Evolutionary conservation across 148 eudicot species (phyloP).

Genomic region (Fagopyrum homotropicum): DNA sequence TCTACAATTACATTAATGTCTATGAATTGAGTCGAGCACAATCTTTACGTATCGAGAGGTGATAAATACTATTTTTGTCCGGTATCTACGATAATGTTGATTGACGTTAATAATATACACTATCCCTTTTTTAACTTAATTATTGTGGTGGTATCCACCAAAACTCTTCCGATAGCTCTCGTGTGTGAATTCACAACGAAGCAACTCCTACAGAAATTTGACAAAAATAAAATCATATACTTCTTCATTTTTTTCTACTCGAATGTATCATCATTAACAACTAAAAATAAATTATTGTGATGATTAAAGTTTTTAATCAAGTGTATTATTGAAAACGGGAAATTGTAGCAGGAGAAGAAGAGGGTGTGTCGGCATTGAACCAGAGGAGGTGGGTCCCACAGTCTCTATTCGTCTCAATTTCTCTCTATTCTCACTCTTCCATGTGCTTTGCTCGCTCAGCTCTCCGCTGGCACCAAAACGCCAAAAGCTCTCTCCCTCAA

Average conservation of each 20-base stretch:
- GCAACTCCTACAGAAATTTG: neutral
- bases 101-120: too few species aligned
- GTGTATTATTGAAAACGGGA: neutral
- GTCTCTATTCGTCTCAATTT: neutral
- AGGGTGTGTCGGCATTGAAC: conserved; percentile 5
- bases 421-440: conserved; percentile 6
- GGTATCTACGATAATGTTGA: too few species aligned
- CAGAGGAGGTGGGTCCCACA: conserved; percentile 1
- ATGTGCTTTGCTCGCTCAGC: conserved; percentile 13
- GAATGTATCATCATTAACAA: neutral
- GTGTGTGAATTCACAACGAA: conserved; percentile 1
- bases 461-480: conserved; percentile 11
- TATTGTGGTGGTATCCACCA: neutral
- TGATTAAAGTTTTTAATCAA: neutral
- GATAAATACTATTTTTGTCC: too few species aligned
- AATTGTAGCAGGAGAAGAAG: neutral
- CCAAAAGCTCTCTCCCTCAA: conserved; percentile 4
- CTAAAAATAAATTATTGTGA: neutral
- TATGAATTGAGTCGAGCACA: too few species aligned
- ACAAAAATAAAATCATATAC: neutral
- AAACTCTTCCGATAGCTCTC: neutral
- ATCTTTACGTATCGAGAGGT: too few species aligned
- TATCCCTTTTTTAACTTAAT: too few species aligned
- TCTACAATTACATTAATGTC: too few species aligned
- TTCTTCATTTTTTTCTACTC: neutral